A percentile compares a stretch with the other conserved stretches of the same genome.
phyloP scores from a whole-genome alignment of 768 basidiomycete genomes.

The Russula abietina region DNA sequence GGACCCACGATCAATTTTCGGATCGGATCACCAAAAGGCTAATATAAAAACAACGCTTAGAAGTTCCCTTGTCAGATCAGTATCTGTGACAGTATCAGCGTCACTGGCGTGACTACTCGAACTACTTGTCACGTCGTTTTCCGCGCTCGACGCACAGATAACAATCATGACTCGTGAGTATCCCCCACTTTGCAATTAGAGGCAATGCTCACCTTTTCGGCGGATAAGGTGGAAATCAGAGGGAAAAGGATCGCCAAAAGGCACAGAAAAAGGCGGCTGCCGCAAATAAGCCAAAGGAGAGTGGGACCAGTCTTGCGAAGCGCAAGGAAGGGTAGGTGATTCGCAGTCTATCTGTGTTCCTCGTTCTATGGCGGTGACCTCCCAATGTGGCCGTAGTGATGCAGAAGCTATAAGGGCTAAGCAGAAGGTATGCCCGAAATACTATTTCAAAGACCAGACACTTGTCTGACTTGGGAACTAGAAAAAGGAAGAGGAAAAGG shows the following conservation, averaged over 20 bases:
- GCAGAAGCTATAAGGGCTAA: constrained; percentile 70
- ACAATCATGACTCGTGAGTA: constrained; percentile 24
- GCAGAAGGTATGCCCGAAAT: constrained; percentile 57
- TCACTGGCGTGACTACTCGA: constrained; percentile 7
- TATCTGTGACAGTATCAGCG: constrained; percentile 1
- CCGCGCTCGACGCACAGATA: not conserved
- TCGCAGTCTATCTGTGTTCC: not conserved
- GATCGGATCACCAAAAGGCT: constrained; percentile 24
- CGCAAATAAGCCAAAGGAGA: constrained; percentile 57
- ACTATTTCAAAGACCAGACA: no score
- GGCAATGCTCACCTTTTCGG: not conserved
- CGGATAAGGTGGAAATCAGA: constrained; percentile 69
- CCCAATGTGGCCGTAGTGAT: constrained; percentile 45
- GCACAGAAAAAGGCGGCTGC: constrained; percentile 67
- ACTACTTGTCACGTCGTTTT: constrained; percentile 4
- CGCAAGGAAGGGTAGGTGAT: constrained; percentile 68
- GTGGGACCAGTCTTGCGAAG: constrained; percentile 52
- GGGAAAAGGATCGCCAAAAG: constrained; percentile 66
- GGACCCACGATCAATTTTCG: constrained; percentile 25
- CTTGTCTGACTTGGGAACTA: constrained; percentile 15
- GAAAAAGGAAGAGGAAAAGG: constrained; percentile 33
- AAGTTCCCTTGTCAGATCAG: constrained; percentile 12
- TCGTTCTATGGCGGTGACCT: constrained; percentile 27
- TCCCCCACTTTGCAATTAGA: no score
- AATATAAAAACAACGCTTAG: constrained; percentile 23